Conservation (phyloP, 257 asterid species). For the Solanum microdontum region DNA sequence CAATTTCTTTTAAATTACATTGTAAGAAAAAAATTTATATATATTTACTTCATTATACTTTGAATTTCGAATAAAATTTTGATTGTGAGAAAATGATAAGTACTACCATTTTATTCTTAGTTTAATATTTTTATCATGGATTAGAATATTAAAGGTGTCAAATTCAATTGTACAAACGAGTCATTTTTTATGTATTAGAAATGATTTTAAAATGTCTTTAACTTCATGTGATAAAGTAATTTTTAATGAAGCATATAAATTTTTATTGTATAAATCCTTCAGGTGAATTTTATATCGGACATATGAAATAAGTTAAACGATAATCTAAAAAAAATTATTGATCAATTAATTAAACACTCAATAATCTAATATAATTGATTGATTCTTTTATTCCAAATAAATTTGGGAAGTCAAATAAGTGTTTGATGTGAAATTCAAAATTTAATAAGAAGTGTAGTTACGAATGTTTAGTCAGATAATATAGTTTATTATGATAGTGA, state of each 20-base stretch:
- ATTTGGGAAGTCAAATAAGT: neutral
- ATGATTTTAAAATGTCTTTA: too few relatives aligned
- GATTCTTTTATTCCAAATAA: neutral
- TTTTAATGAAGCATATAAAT: too few relatives aligned
- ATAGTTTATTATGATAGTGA: neutral
- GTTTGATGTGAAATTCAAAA: neutral
- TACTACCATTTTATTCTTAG: neutral
- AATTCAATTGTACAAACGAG: neutral
- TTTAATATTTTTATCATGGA: neutral
- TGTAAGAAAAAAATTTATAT: too few relatives aligned
- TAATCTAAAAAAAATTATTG: neutral
- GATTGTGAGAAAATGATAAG: fast-evolving
- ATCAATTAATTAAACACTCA: neutral
- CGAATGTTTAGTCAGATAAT: neutral
- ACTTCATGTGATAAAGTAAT: neutral
- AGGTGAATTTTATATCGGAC: neutral
- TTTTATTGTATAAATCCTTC: too few relatives aligned
- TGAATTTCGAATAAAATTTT: neutral
- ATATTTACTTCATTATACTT: neutral
- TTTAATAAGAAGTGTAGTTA: neutral
- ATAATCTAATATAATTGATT: neutral
- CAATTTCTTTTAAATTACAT: neutral
- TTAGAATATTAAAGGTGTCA: neutral
- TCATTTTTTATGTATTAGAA: neutral
- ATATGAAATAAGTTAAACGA: neutral